Conservation (phyloP, 2,329 filamentous ascomycete genomes). For the Pseudopithomyces chartarum region DNA sequence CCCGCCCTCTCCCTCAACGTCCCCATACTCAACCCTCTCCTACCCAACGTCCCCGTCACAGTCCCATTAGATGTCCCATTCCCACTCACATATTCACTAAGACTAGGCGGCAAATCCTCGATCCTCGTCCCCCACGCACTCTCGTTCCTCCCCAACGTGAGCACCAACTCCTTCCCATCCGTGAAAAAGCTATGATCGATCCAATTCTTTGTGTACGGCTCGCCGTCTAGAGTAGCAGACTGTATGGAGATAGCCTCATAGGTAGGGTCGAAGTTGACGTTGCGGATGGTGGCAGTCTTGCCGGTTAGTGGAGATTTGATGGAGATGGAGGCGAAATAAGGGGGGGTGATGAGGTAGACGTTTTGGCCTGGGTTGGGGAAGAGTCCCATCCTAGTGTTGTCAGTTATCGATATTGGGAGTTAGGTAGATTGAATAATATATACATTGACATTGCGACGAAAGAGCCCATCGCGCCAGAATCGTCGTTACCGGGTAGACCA, state of each 20-base stretch:
- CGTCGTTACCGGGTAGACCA: constrained; percentile 51
- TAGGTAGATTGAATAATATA: constrained; percentile 41
- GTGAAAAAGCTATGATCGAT: constrained; percentile 50
- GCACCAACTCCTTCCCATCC: constrained; percentile 48
- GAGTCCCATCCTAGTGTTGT: constrained; percentile 43
- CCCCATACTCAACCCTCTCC: not conserved
- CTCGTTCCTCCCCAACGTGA: constrained; percentile 48
- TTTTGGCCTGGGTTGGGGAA: constrained; percentile 52
- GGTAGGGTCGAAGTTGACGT: constrained; percentile 46
- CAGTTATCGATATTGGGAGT: constrained; percentile 39
- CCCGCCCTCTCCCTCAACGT: constrained; percentile 3
- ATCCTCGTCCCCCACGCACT: constrained; percentile 49
- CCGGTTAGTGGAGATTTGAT: constrained; percentile 44
- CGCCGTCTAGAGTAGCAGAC: constrained; percentile 46
- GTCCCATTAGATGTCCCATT: constrained; percentile 18
- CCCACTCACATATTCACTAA: constrained; percentile 27
- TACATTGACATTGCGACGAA: constrained; percentile 52
- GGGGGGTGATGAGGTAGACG: constrained; percentile 51
- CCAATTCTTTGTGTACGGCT: constrained; percentile 49
- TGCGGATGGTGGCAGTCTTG: constrained; percentile 45
- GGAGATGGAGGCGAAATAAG: constrained; percentile 47
- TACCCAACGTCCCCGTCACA: not conserved
- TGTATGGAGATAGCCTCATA: constrained; percentile 51
- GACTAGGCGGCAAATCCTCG: constrained; percentile 50
- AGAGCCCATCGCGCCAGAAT: constrained; percentile 49